phyloP scores from a whole-genome alignment of 768 basidiomycete species.

The Pluteus cervinus region DNA sequence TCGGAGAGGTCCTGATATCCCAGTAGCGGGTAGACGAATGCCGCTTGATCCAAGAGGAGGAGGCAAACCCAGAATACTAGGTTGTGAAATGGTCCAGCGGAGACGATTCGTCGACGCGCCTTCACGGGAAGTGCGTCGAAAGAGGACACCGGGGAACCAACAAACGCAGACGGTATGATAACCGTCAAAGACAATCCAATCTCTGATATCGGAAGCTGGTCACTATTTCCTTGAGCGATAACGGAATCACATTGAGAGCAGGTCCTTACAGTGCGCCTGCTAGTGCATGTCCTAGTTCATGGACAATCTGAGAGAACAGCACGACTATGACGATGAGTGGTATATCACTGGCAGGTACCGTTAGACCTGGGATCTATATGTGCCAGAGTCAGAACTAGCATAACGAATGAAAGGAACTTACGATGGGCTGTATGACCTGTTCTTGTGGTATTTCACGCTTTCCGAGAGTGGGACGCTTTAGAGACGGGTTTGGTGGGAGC shows the following conservation, averaged over 20 bases:
- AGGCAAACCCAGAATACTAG: constrained; percentile 51
- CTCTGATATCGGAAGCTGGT: constrained; percentile 54
- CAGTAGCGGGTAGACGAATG: constrained; percentile 23
- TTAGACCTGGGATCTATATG: constrained; percentile 73
- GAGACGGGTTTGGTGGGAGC: too few relatives aligned
- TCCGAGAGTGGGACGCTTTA: too few relatives aligned
- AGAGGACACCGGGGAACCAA: constrained; percentile 44
- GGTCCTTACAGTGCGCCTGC: constrained; percentile 63
- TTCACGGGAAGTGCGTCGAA: constrained; percentile 32
- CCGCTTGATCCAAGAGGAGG: constrained; percentile 22
- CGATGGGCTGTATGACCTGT: constrained; percentile 29
- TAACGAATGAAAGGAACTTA: constrained; percentile 12
- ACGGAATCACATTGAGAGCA: not conserved
- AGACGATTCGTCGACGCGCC: constrained; percentile 53
- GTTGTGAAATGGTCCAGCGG: constrained; percentile 80
- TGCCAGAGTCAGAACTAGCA: constrained; percentile 9
- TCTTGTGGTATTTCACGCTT: too few relatives aligned
- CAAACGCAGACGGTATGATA: constrained; percentile 70
- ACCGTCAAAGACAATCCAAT: constrained; percentile 57
- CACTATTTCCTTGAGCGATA: constrained; percentile 32
- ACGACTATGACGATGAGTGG: constrained; percentile 61
- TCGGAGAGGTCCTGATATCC: constrained; percentile 50
- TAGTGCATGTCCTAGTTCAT: constrained; percentile 78
- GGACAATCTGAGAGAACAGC: constrained; percentile 60
- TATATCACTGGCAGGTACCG: constrained; percentile 67